Base-by-base conservation (phyloP, 805 yeast genomes). In the Grigorovia transvaalensis region DNA sequence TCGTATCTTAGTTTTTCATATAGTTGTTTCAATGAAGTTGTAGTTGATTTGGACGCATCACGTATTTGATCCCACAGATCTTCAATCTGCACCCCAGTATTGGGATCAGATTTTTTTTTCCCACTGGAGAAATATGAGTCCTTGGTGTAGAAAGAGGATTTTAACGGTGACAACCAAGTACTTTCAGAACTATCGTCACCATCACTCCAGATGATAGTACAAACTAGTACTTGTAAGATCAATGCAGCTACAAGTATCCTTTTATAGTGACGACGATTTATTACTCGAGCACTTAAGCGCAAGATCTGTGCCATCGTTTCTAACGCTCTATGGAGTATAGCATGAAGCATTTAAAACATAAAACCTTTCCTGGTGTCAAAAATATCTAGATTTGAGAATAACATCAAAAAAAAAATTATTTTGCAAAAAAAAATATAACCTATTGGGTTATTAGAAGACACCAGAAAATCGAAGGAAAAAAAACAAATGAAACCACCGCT, bases 1-100 rank as follows among this genome's bases (percentile, higher is more conserved):
- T 58, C 55, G 45, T 52, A 65, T 47, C 55, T 54, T 43, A 60
- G 48, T 50, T 57, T 62, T 19, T 54, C 51, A 48, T 57, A 63
- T 15, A 61, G 48, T 53, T 15, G 54, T 15, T 45, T 19, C n/a
- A 46, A 7, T 15, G 48, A 38, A 2, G 35, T 19, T 20, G 38
- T 15, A 35, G 44, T 46, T 13, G 42, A 2, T 12, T 9, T 33
- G 4, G 38, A 33, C 2, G 4, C 38, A 33, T 13, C 38, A 11
- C 38, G 38, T 33, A 33, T 13, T 8, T 33, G 38, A 11, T 33
- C 38, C 38, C 2, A 33, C 8, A 33, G 15, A 33, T 33, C 38
- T 2, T 33, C 15, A 8, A 33, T 33, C 38, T 3, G 3, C 15
- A 33, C 11, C 15, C 15, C 38, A 33, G 9, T 9, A 33, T 33